phyloP scores from a whole-genome alignment of 352 stramenopile genomes.

The Phytopythium boreale region DNA sequence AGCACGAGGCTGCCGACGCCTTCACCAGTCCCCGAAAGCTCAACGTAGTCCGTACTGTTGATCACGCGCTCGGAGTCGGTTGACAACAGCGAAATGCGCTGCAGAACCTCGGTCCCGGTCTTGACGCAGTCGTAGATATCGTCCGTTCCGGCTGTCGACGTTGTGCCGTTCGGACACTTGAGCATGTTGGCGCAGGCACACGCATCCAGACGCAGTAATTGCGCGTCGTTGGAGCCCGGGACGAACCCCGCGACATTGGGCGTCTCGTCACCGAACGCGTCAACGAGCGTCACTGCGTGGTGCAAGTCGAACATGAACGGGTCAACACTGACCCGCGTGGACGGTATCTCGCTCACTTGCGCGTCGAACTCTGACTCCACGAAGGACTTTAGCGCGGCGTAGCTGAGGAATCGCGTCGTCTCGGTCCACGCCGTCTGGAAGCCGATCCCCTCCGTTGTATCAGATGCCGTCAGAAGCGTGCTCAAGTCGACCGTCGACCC shows the following conservation, averaged over 20 bases:
- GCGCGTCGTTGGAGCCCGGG: slow-evolving; percentile 14
- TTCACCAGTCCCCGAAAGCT: slow-evolving; percentile 59
- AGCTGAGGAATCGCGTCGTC: slow-evolving; percentile 60
- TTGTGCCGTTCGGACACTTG: slow-evolving; percentile 95
- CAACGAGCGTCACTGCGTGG: slow-evolving; percentile 81
- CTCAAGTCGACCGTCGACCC: slow-evolving; percentile 18
- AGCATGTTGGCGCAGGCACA: slow-evolving; percentile 92
- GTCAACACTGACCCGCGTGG: slow-evolving; percentile 54
- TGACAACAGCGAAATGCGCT: slow-evolving; percentile 84
- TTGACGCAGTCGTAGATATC: slow-evolving; percentile 90
- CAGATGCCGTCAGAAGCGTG: slow-evolving; percentile 27
- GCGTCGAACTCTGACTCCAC: slow-evolving; percentile 41
- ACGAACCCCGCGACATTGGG: slow-evolving; percentile 74
- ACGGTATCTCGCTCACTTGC: slow-evolving; percentile 30
- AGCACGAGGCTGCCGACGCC: slow-evolving; percentile 72
- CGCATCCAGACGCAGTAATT: slow-evolving; percentile 85
- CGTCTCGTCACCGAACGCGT: slow-evolving; percentile 84
- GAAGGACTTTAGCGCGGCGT: slow-evolving; percentile 61
- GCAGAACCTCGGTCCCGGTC: slow-evolving; percentile 86
- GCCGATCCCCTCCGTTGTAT: slow-evolving; percentile 29
- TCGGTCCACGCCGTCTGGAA: slow-evolving; percentile 77
- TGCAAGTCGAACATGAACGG: slow-evolving; percentile 92
- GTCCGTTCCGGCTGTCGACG: slow-evolving; percentile 49
- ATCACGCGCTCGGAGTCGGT: slow-evolving; percentile 37
- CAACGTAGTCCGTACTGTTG: slow-evolving; percentile 65